These are phyloP conservation scores for Penicillium desertorum DNA, from an alignment of 495 filamentous ascomycete genomes.

Conservation along the genomic window DNA sequence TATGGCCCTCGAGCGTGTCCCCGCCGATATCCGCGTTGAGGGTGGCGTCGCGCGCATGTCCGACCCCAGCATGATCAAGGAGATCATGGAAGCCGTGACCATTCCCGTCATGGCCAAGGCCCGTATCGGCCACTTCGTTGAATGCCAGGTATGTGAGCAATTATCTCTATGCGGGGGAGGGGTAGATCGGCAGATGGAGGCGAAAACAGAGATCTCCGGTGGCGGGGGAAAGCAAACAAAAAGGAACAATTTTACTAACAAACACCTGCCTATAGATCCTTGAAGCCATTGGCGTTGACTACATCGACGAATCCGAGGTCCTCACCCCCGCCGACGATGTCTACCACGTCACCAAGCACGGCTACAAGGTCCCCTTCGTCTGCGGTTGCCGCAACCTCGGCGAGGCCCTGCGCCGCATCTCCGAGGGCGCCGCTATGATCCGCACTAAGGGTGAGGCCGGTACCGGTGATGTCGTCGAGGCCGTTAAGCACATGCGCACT, in stretches of 20 bases:
- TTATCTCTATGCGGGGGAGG: constrained; percentile 8
- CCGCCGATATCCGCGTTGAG: constrained; percentile 89
- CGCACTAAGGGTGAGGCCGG: constrained; percentile 97
- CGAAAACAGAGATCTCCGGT: neutral
- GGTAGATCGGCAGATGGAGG: neutral
- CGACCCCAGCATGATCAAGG: constrained; percentile 91
- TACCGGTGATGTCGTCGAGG: constrained; percentile 97
- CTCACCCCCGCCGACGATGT: constrained; percentile 89
- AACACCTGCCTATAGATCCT: constrained; percentile 63
- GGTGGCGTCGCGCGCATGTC: constrained; percentile 98
- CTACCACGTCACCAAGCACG: constrained; percentile 88
- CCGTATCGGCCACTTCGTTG: constrained; percentile 95
- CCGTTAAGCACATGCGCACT: constrained; percentile 92
- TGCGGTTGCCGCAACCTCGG: constrained; percentile 95
- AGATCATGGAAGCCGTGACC: constrained; percentile 95
- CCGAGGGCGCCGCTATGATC: constrained; percentile 97
- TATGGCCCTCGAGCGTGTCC: constrained; percentile 98
- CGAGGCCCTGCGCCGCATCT: constrained; percentile 88
- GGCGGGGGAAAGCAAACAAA: neutral
- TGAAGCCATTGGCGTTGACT: constrained; percentile 91
- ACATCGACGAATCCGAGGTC: constrained; percentile 97
- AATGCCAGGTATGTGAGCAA: constrained; percentile 70
- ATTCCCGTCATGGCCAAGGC: constrained; percentile 99
- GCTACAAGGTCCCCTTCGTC: constrained; percentile 86
- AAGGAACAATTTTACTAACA: constrained; percentile 13